Base-by-base conservation (phyloP, 306 rosid genomes). In the Begonia fuchsioides region DNA sequence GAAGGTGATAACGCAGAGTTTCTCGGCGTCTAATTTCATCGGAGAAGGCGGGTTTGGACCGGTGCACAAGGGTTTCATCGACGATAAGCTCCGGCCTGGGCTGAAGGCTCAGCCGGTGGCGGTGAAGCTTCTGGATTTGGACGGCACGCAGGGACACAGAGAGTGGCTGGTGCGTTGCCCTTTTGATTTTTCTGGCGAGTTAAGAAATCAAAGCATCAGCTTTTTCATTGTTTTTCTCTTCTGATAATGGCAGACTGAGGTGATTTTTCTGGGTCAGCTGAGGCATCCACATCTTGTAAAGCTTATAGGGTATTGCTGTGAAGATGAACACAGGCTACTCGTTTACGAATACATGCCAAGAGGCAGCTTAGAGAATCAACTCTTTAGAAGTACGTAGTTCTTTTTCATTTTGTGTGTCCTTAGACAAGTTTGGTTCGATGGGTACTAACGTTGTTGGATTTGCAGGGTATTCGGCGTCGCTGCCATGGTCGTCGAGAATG, bases 21-120 rank as follows among this genome's bases (percentile, higher is more conserved):
- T 85, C 57, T 69, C 96, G 1, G 69, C 96, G 0, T 64, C 78
- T 43, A 92, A 77, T 49, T 79, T 82, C 53, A 58, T 92, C 0
- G 98, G 98, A 0, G 98, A 85, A 74, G 98, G 98, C 8, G 98
- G 98, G 14, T 92, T 92, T 19, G 98, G 98, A 3, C 96, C 98
- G 0, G 98, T 92, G 2, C 90, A 92, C 13, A 92, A 92, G 49
- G 98, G 96, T 0, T 92, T 92, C 75, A 61, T 92, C 51, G 98
- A 85, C 53, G 98, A 92, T 48, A 92, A 79, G 75, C 57, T 92
- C 14, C 67, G 94, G 39, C 69, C 66, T 11, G 86, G 87, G 38
- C 70, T 92, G 38, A 59, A 72, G 66, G 79, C 98, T 52, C 98
- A 85, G 59, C 80, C 98, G 3, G 98, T 85, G 4, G 98, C 98